These are phyloP conservation scores for Penicillium angulare DNA, from an alignment of 495 filamentous ascomycete species.

Conservation along the genomic window DNA sequence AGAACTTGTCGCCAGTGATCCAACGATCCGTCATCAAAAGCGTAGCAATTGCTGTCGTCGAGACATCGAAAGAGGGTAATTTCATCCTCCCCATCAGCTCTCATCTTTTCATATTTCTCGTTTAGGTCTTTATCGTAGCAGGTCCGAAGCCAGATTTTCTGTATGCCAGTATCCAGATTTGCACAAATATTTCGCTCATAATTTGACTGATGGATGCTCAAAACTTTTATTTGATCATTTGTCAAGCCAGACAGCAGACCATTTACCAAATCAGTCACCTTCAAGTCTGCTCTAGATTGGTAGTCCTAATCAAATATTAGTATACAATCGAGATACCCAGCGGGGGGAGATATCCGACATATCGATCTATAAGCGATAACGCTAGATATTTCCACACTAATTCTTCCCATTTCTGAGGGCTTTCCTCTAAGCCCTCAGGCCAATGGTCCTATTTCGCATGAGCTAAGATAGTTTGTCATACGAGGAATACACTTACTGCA, in stretches of 20 bases:
- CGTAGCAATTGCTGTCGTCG: slow-evolving; percentile 3
- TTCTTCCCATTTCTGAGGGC: slow-evolving; percentile 9
- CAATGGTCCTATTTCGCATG: slow-evolving; percentile 6
- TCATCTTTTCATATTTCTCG: slow-evolving; percentile 5
- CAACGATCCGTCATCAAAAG: slow-evolving; percentile 2
- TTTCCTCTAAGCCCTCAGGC: slow-evolving; percentile 4
- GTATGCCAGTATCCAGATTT: slow-evolving; percentile 5
- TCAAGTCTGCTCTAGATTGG: slow-evolving; percentile 5
- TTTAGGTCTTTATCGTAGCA: slow-evolving; percentile 8
- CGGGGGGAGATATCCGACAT: slow-evolving; percentile 3
- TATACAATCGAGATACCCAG: slow-evolving; percentile 5
- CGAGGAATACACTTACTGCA: slow-evolving; percentile 2
- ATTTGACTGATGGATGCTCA: slow-evolving; percentile 6
- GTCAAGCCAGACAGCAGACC: slow-evolving; percentile 6
- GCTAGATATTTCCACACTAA: slow-evolving; percentile 8
- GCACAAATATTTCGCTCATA: slow-evolving; percentile 6
- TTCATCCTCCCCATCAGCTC: slow-evolving; percentile 5
- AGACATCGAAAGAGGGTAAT: slow-evolving; percentile 8
- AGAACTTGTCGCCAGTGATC: slow-evolving; percentile 10
- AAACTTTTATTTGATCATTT: slow-evolving; percentile 6
- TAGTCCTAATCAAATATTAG: slow-evolving; percentile 9
- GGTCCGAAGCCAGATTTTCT: slow-evolving; percentile 7
- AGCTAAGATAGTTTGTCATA: slow-evolving; percentile 3
- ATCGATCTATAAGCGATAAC: slow-evolving; percentile 8
- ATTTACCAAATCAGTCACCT: slow-evolving; percentile 5